A percentile compares a stretch with the other conserved stretches of the same genome.
These are phyloP conservation scores for Apostasia ramifera DNA, from an alignment of 106 monocot species.

Conservation along the genomic window DNA sequence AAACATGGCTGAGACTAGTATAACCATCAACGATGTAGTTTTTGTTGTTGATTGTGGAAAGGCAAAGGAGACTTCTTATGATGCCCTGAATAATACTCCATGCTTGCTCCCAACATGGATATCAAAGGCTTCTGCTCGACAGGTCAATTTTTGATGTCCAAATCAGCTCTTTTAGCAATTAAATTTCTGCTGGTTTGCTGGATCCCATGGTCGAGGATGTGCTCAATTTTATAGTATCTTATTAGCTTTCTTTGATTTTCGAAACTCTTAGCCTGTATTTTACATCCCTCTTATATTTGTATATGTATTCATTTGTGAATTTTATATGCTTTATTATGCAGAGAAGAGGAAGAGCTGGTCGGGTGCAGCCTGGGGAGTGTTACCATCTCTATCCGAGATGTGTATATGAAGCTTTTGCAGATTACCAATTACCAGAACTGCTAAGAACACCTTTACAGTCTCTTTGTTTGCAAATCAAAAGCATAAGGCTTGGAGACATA, in stretches of 20 bases:
- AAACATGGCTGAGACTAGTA: constrained; percentile 98
- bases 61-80: constrained; percentile 99
- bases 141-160: constrained; percentile 33
- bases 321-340: constrained; percentile 19
- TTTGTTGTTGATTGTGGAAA: constrained; percentile 99
- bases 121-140: constrained; percentile 97
- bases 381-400: constrained; percentile 96
- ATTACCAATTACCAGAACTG: constrained; percentile 96
- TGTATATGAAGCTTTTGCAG: constrained; percentile 81
- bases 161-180: neutral
- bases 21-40: constrained; percentile 98
- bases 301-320: neutral
- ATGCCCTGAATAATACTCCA: constrained; percentile 98
- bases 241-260: no score
- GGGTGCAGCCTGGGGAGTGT: constrained; percentile 97
- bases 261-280: neutral
- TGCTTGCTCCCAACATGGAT: constrained; percentile 99
- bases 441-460: constrained; percentile 94
- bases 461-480: constrained; percentile 99
- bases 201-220: no score
- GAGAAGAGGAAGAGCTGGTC: constrained; percentile 98
- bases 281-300: neutral
- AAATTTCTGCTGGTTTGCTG: no score
- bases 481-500: constrained; percentile 81
- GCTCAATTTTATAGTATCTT: no score